Percentiles rank a stretch among this genome's conserved stretches.
phyloP scores from a whole-genome alignment of 345 rosid genomes.

The Erysimum cheiranthoides region DNA sequence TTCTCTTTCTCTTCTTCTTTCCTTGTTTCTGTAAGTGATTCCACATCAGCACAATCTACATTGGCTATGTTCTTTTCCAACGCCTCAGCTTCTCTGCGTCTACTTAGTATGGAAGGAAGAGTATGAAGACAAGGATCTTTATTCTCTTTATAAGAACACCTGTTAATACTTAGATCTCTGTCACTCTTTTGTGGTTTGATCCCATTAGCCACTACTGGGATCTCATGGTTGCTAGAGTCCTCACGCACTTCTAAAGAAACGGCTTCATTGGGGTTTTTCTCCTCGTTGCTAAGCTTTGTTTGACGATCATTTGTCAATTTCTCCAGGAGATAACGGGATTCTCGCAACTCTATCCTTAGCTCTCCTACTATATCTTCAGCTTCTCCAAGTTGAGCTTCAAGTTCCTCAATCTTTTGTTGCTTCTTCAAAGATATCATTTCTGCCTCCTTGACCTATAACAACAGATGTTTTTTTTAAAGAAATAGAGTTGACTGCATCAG shows the following conservation, averaged over 20 bases:
- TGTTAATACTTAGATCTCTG: conserved; percentile 36
- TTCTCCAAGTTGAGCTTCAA: conserved; percentile 91
- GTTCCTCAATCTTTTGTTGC: conserved; percentile 75
- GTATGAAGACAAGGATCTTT: conserved; percentile 46
- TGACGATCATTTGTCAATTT: conserved; percentile 41
- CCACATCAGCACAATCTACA: conserved; percentile 25
- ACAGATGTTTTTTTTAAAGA: not conserved
- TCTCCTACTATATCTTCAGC: conserved; percentile 88
- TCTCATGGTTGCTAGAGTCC: conserved; percentile 45
- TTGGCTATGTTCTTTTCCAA: conserved; percentile 47
- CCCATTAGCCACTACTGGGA: conserved; percentile 41
- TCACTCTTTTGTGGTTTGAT: conserved; percentile 43
- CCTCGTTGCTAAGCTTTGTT: conserved; percentile 19
- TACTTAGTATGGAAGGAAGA: conserved; percentile 70
- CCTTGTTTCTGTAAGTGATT: conserved; percentile 15
- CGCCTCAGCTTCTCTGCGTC: conserved; percentile 60
- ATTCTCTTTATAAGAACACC: conserved; percentile 52
- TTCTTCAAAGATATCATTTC: conserved; percentile 57
- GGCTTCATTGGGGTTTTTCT: conserved; percentile 28
- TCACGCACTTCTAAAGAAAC: conserved; percentile 31
- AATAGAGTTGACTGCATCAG: not conserved
- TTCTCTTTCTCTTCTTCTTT: conserved; percentile 49
- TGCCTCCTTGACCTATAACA: conserved; percentile 72
- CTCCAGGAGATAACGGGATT: conserved; percentile 67
- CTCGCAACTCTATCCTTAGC: conserved; percentile 75